Percentiles rank a stretch among this genome's conserved stretches.
These are phyloP conservation scores for Cafeteria roenbergensis DNA, from an alignment of 108 stramenopile genomes.

Conservation along the genomic window DNA sequence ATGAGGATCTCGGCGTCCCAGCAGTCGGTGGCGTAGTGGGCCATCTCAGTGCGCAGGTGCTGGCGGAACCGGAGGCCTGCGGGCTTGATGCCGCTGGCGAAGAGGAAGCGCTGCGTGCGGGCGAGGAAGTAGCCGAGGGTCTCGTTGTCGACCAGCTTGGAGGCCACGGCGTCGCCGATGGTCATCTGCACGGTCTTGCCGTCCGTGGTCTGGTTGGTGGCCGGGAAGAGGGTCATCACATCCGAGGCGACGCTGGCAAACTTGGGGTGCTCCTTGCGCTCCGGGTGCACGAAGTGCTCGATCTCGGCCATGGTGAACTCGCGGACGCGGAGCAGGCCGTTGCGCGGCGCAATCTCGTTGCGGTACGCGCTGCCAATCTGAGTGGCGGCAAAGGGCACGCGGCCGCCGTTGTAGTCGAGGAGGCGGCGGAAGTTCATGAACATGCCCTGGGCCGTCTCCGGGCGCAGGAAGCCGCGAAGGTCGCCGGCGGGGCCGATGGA, in stretches of 20 bases:
- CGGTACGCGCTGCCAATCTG: slow-evolving; percentile 97
- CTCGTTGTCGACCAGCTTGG: slow-evolving; percentile 91
- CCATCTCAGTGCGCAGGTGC: slow-evolving; percentile 98
- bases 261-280: slow-evolving; percentile 84
- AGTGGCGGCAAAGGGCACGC: slow-evolving; percentile 96
- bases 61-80: slow-evolving; percentile 84
- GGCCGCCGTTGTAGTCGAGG: slow-evolving; percentile 81
- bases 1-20: slow-evolving; percentile 98
- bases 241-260: slow-evolving; percentile 69
- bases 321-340: slow-evolving; percentile 90
- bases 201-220: slow-evolving; percentile 86
- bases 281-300: slow-evolving; percentile 96
- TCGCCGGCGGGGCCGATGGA: slow-evolving; percentile 97
- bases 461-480: slow-evolving; percentile 83
- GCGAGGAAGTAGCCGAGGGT: slow-evolving; percentile 98
- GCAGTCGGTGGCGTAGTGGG: slow-evolving; percentile 98
- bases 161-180: slow-evolving; percentile 74
- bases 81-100: slow-evolving; percentile 87
- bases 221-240: slow-evolving; percentile 67
- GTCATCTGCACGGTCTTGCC: slow-evolving; percentile 75
- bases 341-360: slow-evolving; percentile 96
- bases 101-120: slow-evolving; percentile 87
- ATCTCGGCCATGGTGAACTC: slow-evolving; percentile 99
- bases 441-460: slow-evolving; percentile 92
- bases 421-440: slow-evolving; percentile 97